A percentile compares a stretch with the other conserved stretches of the same genome.
phyloP scores from a whole-genome alignment of 2,329 filamentous ascomycete genomes.

The Cryoendolithus antarcticus region DNA sequence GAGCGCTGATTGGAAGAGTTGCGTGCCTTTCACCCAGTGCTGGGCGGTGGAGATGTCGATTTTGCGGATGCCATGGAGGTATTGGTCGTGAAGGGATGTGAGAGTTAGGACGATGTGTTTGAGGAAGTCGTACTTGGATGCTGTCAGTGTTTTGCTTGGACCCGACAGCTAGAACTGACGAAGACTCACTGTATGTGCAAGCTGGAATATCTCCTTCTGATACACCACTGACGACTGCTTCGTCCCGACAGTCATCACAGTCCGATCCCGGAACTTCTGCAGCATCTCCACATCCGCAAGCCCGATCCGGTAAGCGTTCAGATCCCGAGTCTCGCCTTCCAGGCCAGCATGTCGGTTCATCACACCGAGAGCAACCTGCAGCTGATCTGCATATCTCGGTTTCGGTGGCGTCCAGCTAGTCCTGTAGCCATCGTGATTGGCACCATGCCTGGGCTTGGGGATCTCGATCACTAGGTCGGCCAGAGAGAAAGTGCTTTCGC shows the following conservation, averaged over 20 bases:
- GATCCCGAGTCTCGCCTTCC: too few relatives aligned
- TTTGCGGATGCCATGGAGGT: slow-evolving; percentile 22
- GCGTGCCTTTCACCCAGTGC: slow-evolving; percentile 37
- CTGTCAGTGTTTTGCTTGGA: neutral
- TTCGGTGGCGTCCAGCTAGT: too few relatives aligned
- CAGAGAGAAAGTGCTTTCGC: slow-evolving; percentile 12
- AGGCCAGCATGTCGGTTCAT: neutral
- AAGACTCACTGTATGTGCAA: slow-evolving; percentile 6
- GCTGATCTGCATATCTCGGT: neutral
- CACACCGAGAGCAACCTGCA: neutral
- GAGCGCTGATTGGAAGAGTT: slow-evolving; percentile 36
- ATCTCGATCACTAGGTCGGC: neutral
- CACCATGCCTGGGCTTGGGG: too few relatives aligned
- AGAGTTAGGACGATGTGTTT: slow-evolving; percentile 43
- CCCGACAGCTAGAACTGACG: neutral
- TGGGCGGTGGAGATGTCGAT: slow-evolving; percentile 26
- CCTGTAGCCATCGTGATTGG: neutral
- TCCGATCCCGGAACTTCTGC: slow-evolving; percentile 12
- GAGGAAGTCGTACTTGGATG: slow-evolving; percentile 36
- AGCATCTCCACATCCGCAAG: slow-evolving; percentile 12
- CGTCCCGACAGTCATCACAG: slow-evolving; percentile 16
- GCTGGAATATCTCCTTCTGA: slow-evolving; percentile 7
- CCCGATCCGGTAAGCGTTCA: slow-evolving; percentile 2
- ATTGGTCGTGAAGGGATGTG: slow-evolving; percentile 42
- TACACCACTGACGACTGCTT: slow-evolving; percentile 13